Base-by-base conservation (phyloP, 257 asterid genomes). In the Paulownia fortunei region DNA sequence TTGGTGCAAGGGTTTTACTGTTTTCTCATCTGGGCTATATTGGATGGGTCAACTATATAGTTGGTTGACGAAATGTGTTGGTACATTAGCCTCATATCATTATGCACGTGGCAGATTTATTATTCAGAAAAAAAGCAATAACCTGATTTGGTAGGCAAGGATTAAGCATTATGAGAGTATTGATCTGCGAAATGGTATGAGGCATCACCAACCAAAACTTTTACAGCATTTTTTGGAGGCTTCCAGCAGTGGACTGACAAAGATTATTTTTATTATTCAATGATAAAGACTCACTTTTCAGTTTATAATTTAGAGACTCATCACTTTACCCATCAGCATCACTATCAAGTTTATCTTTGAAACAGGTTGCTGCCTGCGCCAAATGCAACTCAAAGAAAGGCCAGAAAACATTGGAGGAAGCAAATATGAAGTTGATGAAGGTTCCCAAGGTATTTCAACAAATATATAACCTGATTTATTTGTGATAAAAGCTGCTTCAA, bases 381-480 rank as follows among this genome's bases (percentile, higher is more conserved):
- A 88, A 71, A 80, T 94, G 98, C 87, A 94, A 94, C 78, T 94
- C 96, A 5, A 87, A 74, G 81, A 94, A 94, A 84, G 98, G 98
- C 34, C 98, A 92, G 70, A 92, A 91, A 80, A 92, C 91, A 5
- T 74, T 84, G 78, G 97, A 89, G 82, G 97, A 94, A 87, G 93
- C 90, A 84, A 86, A 82, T 69, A 92, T 94, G 98, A 90, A 85
- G 70, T 76, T 94, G 74, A 69, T 85, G 82, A 94, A 90, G 84
- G 87, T 77, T 64, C 97, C 97, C 60, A 92, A 92, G 97, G 98
- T 92, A 85, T 11, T 26, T 73, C 6, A n/a, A 58, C 8, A 27
- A 23, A 8, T 39, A 0, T 1, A n/a, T 36, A 1, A 18, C 9
- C 24, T 19, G 11, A 36, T 8, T 3, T 0, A 34, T 55, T 44